These are phyloP conservation scores for Xanthoparmelia taractica DNA, from an alignment of 495 filamentous ascomycete species.

Conservation along the genomic window DNA sequence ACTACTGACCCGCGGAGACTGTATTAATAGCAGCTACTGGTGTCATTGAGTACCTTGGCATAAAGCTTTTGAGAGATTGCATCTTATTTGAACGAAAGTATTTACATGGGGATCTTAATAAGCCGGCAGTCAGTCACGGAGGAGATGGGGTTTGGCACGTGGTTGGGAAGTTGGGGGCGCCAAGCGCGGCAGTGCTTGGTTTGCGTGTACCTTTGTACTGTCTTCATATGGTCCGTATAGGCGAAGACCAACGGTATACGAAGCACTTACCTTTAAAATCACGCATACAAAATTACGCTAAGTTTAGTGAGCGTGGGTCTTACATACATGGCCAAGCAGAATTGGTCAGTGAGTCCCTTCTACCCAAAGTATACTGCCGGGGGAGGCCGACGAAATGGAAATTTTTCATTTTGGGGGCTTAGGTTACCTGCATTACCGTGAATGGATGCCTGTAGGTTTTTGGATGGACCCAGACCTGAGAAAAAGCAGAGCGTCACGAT, in stretches of 20 bases:
- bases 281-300: background rate
- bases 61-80: too few relatives aligned
- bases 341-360: too few relatives aligned
- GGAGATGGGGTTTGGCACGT: too few relatives aligned
- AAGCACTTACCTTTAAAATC: too few relatives aligned
- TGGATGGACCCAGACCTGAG: background rate
- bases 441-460: background rate
- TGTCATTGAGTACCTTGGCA: too few relatives aligned
- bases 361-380: too few relatives aligned
- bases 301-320: background rate
- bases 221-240: background rate
- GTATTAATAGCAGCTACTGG: background rate
- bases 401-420: background rate
- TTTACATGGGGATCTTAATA: background rate
- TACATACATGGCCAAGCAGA: background rate
- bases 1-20: too few relatives aligned
- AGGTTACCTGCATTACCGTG: background rate
- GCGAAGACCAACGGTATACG: background rate
- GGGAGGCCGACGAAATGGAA: background rate
- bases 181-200: background rate
- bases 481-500: background rate
- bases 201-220: background rate
- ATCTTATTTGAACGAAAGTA: too few relatives aligned
- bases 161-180: background rate
- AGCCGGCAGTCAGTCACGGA: background rate